Conservation (phyloP, 805 yeast genomes). For the Lachancea quebecensis region DNA sequence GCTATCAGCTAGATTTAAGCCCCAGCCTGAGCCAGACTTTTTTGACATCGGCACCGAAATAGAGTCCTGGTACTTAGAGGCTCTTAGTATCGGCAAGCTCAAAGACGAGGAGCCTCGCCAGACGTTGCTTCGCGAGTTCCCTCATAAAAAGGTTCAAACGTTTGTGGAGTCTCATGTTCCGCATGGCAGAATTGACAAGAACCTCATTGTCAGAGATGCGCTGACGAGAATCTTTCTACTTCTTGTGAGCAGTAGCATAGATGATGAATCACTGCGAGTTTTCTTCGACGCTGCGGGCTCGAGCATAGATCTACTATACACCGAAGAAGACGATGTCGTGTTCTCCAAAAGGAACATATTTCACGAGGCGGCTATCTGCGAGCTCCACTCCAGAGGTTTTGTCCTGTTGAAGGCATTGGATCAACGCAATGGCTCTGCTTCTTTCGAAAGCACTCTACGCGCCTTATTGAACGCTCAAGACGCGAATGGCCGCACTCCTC, state of each 20-base stretch:
- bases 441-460: constrained; percentile 18
- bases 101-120: constrained; percentile 26
- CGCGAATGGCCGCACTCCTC: constrained; percentile 68
- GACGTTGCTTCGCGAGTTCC: constrained; percentile 19
- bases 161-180: constrained; percentile 13
- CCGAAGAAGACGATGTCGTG: constrained; percentile 51
- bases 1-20: too few relatives aligned
- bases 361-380: constrained; percentile 53
- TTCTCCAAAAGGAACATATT: constrained; percentile 65
- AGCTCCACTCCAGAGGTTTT: constrained; percentile 22
- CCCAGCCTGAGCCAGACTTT: constrained; percentile 1
- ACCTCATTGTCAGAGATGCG: constrained; percentile 18
- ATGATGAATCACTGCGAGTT: constrained; percentile 47
- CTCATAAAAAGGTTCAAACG: constrained; percentile 19
- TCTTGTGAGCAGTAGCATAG: constrained; percentile 50
- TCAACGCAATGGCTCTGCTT: constrained; percentile 6
- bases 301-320: constrained; percentile 55
- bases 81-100: constrained; percentile 26
- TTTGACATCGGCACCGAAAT: constrained; percentile 23
- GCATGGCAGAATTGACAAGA: constrained; percentile 15
- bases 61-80: constrained; percentile 31
- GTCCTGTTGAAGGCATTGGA: constrained; percentile 22
- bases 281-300: constrained; percentile 33
- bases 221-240: constrained; percentile 68
- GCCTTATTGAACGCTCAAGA: constrained; percentile 43